Conservation (phyloP, 805 yeast species). For the Starmerella khaoyaiensis region DNA sequence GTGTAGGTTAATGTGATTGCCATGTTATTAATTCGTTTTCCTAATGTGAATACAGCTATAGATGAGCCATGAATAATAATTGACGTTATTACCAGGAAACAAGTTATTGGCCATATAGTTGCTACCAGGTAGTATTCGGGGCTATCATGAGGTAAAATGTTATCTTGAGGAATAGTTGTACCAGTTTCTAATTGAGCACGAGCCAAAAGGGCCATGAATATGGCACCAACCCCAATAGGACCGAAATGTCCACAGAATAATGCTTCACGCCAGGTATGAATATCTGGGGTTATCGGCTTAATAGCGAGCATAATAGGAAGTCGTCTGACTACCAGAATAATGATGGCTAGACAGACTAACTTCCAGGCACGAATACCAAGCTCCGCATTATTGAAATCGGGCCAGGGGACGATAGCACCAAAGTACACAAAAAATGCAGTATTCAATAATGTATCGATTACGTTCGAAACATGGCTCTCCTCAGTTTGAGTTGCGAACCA, state of each 20-base stretch:
- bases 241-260: slow-evolving; percentile 91
- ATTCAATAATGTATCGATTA: slow-evolving; percentile 72
- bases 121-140: slow-evolving; percentile 49
- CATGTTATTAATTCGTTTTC: slow-evolving; percentile 81
- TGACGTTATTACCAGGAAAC: slow-evolving; percentile 68
- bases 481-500: slow-evolving; percentile 73
- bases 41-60: slow-evolving; percentile 62
- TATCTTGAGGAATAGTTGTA: slow-evolving; percentile 44
- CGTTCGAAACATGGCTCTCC: slow-evolving; percentile 76
- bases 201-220: slow-evolving; percentile 71
- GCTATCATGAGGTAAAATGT: slow-evolving; percentile 35
- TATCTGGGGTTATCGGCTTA: slow-evolving; percentile 73
- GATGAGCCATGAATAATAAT: slow-evolving; percentile 87
- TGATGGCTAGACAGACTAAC: slow-evolving; percentile 57
- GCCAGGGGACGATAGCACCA: slow-evolving; percentile 88
- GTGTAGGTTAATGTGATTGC: slow-evolving; percentile 76
- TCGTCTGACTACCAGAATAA: slow-evolving; percentile 62
- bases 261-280: slow-evolving; percentile 87
- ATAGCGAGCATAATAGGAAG: slow-evolving; percentile 67
- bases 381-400: slow-evolving; percentile 45
- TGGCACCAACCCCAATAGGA: slow-evolving; percentile 90
- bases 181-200: slow-evolving; percentile 53
- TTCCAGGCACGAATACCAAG: slow-evolving; percentile 70
- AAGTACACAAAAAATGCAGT: slow-evolving; percentile 79
- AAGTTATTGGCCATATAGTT: slow-evolving; percentile 68